A percentile compares a stretch with the other conserved stretches of the same genome.
These are phyloP conservation scores for Colletotrichum scovillei DNA, from an alignment of 2,329 filamentous ascomycete genomes.

Conservation along the genomic window DNA sequence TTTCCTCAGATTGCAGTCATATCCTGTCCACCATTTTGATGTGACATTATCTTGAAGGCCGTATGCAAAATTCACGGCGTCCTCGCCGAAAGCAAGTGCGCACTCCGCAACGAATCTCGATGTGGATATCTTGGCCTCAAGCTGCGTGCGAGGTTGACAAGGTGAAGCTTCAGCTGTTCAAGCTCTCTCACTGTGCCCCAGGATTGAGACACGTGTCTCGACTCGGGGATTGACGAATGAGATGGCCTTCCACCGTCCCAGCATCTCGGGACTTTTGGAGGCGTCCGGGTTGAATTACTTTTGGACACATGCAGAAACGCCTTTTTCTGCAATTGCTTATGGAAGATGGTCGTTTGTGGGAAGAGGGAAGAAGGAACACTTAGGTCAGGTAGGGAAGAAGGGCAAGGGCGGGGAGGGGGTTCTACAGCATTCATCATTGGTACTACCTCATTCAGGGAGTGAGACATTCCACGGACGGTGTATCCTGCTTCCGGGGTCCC, in stretches of 20 bases:
- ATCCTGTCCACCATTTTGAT: not conserved
- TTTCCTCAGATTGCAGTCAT: not conserved
- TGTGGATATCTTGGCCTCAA: not conserved
- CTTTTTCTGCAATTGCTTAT: not conserved
- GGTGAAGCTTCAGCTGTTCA: not conserved
- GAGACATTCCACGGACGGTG: not conserved
- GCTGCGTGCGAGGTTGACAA: not conserved
- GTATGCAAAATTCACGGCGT: not conserved
- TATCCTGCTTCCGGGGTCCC: not conserved
- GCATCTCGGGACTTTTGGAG: not conserved
- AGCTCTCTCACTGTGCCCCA: too few relatives aligned
- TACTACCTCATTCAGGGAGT: not conserved
- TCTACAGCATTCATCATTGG: too few relatives aligned
- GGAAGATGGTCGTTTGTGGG: too few relatives aligned
- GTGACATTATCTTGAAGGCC: not conserved
- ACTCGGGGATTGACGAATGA: not conserved
- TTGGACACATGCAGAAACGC: not conserved
- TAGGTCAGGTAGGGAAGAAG: too few relatives aligned
- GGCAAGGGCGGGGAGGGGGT: too few relatives aligned
- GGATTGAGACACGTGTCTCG: constrained; percentile 20
- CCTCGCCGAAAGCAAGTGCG: not conserved
- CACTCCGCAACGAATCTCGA: not conserved
- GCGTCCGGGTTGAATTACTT: not conserved
- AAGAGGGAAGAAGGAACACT: too few relatives aligned
- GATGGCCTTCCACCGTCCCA: not conserved